Conservation (phyloP, 441 rosid genomes). For the Kokia cookei region DNA sequence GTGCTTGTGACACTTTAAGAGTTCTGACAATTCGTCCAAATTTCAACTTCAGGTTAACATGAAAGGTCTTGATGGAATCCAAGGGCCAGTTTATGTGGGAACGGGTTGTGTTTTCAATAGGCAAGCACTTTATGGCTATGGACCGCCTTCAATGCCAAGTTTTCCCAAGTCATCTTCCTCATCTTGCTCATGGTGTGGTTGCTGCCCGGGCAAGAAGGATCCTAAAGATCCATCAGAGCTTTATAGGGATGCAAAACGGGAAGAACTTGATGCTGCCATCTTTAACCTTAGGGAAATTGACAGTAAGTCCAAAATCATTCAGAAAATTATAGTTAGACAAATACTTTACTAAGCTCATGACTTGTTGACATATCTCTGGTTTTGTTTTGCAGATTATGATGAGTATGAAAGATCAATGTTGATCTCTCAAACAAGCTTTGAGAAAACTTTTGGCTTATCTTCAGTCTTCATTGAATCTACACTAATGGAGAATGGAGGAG, state of each 20-base stretch:
- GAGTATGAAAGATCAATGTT: constrained; percentile 92
- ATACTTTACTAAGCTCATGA: not conserved
- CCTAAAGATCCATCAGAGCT: constrained; percentile 62
- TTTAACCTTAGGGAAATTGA: constrained; percentile 90
- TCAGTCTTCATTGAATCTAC: constrained; percentile 93
- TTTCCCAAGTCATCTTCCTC: constrained; percentile 51
- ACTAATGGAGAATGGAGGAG: constrained; percentile 84
- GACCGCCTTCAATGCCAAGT: constrained; percentile 72
- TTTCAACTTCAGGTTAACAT: constrained; percentile 66
- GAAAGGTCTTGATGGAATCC: constrained; percentile 95
- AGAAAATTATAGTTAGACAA: not conserved
- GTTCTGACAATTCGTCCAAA: constrained; percentile 6
- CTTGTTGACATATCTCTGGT: not conserved
- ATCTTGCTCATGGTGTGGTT: constrained; percentile 50
- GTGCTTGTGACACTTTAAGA: not conserved
- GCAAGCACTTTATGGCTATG: constrained; percentile 94
- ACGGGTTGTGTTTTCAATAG: constrained; percentile 89
- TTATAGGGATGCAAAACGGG: constrained; percentile 69
- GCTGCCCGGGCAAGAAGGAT: constrained; percentile 58
- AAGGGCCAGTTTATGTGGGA: constrained; percentile 94
- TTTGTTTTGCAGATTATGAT: constrained; percentile 56
- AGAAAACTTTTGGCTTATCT: constrained; percentile 91
- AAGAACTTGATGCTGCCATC: constrained; percentile 88
- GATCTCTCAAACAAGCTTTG: constrained; percentile 82
- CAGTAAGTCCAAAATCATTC: constrained; percentile 34